These are phyloP conservation scores for Tanacetum coccineum DNA, from an alignment of 129 eudicot genomes.

Conservation along the genomic window DNA sequence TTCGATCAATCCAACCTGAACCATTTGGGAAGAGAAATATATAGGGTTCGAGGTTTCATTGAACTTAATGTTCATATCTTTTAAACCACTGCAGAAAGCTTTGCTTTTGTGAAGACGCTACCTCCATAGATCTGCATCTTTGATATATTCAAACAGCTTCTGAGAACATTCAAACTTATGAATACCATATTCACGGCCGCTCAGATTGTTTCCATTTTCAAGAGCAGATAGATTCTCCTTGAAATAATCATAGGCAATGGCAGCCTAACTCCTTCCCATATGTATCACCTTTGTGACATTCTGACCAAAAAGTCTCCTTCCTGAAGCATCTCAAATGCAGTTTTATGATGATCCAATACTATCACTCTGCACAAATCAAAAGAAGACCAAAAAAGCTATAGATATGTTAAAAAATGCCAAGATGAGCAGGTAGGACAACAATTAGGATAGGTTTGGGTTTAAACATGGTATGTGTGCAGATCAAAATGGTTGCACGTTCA, in stretches of 20 bases:
- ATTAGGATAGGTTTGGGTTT: not conserved
- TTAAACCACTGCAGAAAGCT: conserved; percentile 83
- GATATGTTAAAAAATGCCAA: not conserved
- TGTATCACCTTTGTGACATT: conserved; percentile 74
- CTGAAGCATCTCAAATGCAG: conserved; percentile 62
- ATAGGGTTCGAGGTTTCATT: conserved; percentile 44
- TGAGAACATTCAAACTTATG: conserved; percentile 47
- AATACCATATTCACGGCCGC: conserved; percentile 11
- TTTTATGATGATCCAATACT: too few species aligned
- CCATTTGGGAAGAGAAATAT: too few species aligned
- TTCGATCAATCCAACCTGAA: too few species aligned
- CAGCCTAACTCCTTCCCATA: conserved; percentile 86
- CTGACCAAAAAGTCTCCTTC: conserved; percentile 30
- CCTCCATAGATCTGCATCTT: conserved; percentile 78
- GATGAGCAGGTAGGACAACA: not conserved
- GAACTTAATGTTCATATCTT: conserved; percentile 61
- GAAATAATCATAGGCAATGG: conserved; percentile 77
- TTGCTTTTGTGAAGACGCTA: conserved; percentile 74
- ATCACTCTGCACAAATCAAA: too few species aligned
- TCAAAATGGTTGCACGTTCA: not conserved
- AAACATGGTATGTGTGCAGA: not conserved
- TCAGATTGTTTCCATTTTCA: conserved; percentile 19
- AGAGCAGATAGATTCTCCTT: conserved; percentile 50
- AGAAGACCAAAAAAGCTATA: too few species aligned
- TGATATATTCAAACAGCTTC: too few species aligned